A percentile compares a stretch with the other conserved stretches of the same genome.
Conservation (phyloP, 805 yeast species). For the Saccharomycopsis sp. region DNA sequence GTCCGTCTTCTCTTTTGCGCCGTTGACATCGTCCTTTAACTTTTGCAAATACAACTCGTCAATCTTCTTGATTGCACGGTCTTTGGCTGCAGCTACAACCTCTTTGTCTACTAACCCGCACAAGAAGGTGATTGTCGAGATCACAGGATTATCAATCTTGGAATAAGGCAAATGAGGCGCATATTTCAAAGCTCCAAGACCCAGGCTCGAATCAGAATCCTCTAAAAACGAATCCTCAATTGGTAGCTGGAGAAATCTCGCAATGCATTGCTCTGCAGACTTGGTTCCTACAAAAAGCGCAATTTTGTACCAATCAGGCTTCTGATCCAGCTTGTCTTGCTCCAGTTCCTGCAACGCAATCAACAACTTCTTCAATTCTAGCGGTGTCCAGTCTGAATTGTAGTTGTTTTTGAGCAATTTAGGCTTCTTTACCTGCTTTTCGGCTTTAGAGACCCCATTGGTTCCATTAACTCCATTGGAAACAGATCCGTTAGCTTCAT, state of each 20-base stretch:
- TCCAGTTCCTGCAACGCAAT: constrained; percentile 17
- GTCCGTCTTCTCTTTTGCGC: constrained; percentile 17
- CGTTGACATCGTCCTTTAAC: constrained; percentile 19
- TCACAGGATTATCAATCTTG: constrained; percentile 84
- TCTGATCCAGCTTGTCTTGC: constrained; percentile 20
- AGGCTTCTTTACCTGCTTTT: constrained; percentile 31
- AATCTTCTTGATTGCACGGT: constrained; percentile 22
- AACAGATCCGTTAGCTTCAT: constrained; percentile 20
- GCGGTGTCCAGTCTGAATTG: constrained; percentile 55
- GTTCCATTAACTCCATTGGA: neutral
- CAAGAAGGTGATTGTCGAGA: constrained; percentile 86
- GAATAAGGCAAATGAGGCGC: constrained; percentile 82
- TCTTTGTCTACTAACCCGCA: constrained; percentile 80
- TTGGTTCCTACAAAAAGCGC: constrained; percentile 61
- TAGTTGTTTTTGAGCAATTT: constrained; percentile 29
- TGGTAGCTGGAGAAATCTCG: constrained; percentile 72
- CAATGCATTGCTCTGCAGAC: constrained; percentile 72
- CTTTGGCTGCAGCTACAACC: constrained; percentile 33
- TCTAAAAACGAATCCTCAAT: constrained; percentile 69
- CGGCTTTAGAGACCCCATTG: constrained; percentile 22
- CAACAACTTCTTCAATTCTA: constrained; percentile 53
- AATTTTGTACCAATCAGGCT: constrained; percentile 75
- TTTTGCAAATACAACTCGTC: constrained; percentile 21
- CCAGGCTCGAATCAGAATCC: constrained; percentile 29
- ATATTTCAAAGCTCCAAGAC: constrained; percentile 69